Evolutionary conservation across 495 filamentous ascomycete species (phyloP), one percentile per base, ranked within the genome.

Genomic region (Pseudoneurospora amorphoporcata): DNA sequence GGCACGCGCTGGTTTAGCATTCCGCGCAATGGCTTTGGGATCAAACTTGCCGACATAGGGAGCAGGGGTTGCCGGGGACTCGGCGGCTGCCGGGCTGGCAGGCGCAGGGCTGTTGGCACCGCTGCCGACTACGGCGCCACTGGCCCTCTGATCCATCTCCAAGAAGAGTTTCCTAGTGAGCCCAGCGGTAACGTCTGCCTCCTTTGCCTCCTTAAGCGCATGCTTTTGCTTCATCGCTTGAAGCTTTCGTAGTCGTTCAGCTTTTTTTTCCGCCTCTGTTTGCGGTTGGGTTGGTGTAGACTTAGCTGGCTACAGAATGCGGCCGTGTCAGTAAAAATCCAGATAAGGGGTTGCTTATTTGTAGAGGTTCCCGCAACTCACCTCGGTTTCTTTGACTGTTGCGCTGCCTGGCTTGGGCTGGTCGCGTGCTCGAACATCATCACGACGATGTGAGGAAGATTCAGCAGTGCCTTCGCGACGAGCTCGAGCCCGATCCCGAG

Each of bases 141-240:
- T 87, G 68, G 90, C 87, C 79, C 88, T 92, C 75, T 92, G 87
- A 75, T 94, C 91, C 82, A 94, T 92, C 75, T 91, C 90, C 74
- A 92, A 89, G 68, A 94, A 80, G 42, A 94, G 88, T 76, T 86
- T 90, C 69, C 88, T 83, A 65, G 90, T 87, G 61, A 87, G 89
- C 68, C 88, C 88, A 58, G 86, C 81, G 8, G 85, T 86, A n/a
- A 88, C 83, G 75, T 90, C 90, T 71, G 90, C 90, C 79, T 92
- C 90, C 76, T 93, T 94, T 68, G 87, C 87, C 77, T 92, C 92
- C 75, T 92, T 90, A 76, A 94, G 88, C 43, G 92, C 93, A 19
- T 93, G 91, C 76, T 96, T 95, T 79, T 92, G 90, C 80, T 96
- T 97, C 94, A 94, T 97, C 74, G 93, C 92, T 80, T 94, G 92